Percentiles rank a stretch among this genome's conserved stretches.
These are phyloP conservation scores for Eucalyptus regnans DNA, from an alignment of 345 rosid species.

Conservation along the genomic window DNA sequence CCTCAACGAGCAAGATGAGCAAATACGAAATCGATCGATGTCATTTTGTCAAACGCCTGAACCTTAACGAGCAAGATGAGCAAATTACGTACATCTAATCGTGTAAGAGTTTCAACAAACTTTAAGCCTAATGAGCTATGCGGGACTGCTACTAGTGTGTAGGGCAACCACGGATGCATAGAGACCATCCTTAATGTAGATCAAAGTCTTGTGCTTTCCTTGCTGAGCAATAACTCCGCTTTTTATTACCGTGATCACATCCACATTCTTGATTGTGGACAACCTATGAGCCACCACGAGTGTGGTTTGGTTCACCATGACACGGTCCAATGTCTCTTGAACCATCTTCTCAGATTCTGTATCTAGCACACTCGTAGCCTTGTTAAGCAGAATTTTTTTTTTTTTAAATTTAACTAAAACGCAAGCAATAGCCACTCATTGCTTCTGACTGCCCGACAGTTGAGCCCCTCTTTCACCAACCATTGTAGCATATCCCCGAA, in stretches of 20 bases:
- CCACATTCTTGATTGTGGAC: slow-evolving; percentile 44
- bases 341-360: slow-evolving; percentile 43
- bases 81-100: too few relatives aligned
- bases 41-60: too few relatives aligned
- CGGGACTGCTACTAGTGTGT: too few relatives aligned
- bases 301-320: slow-evolving; percentile 29
- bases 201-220: slow-evolving; percentile 38
- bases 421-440: slow-evolving; percentile 43
- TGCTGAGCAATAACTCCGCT: slow-evolving; percentile 41
- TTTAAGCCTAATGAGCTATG: too few relatives aligned
- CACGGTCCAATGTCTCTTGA: slow-evolving; percentile 37
- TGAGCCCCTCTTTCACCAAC: slow-evolving; percentile 52
- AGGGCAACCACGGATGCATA: slow-evolving; percentile 38
- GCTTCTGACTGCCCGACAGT: slow-evolving; percentile 46
- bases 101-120: too few relatives aligned
- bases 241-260: slow-evolving; percentile 40
- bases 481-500: slow-evolving; percentile 36
- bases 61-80: too few relatives aligned
- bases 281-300: slow-evolving; percentile 39
- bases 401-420: slow-evolving; percentile 34
- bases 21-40: too few relatives aligned
- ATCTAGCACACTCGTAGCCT: slow-evolving; percentile 49
- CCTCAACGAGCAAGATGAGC: too few relatives aligned
- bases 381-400: slow-evolving; percentile 27
- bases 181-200: slow-evolving; percentile 20